Percentiles rank a stretch among this genome's conserved stretches.
These are phyloP conservation scores for Hypomontagnella monticulosa DNA, from an alignment of 495 filamentous ascomycete genomes.

Conservation along the genomic window DNA sequence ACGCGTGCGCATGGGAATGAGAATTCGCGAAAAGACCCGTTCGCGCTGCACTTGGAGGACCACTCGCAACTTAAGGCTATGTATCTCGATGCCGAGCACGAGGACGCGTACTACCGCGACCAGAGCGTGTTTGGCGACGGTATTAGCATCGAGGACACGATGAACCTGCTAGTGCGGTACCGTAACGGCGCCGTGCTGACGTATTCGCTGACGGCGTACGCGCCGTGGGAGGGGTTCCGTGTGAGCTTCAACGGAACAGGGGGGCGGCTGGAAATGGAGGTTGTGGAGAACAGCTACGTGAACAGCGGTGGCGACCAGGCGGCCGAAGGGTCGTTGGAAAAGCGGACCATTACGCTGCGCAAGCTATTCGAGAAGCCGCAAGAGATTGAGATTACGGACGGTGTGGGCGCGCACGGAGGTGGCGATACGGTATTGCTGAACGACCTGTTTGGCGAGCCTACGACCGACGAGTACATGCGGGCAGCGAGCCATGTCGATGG, in stretches of 20 bases:
- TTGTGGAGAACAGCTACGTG: slow-evolving; percentile 61
- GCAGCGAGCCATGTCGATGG: slow-evolving; percentile 63
- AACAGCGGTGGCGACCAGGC: slow-evolving; percentile 58
- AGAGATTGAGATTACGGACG: slow-evolving; percentile 54
- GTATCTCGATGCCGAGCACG: slow-evolving; percentile 67
- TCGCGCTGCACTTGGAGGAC: slow-evolving; percentile 61
- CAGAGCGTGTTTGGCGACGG: slow-evolving; percentile 68
- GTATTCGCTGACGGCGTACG: slow-evolving; percentile 59
- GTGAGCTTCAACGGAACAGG: slow-evolving; percentile 59
- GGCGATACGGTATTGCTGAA: slow-evolving; percentile 57
- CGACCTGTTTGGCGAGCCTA: slow-evolving; percentile 56
- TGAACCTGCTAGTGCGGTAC: slow-evolving; percentile 67
- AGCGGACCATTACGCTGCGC: slow-evolving; percentile 49
- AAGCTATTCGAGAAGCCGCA: slow-evolving; percentile 56
- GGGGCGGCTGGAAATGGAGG: slow-evolving; percentile 57
- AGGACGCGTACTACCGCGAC: slow-evolving; percentile 67
- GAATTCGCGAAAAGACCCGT: slow-evolving; percentile 52
- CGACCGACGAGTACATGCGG: slow-evolving; percentile 54
- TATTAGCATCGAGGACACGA: slow-evolving; percentile 69
- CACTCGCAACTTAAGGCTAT: slow-evolving; percentile 61
- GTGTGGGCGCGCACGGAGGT: slow-evolving; percentile 55
- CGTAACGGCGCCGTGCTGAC: slow-evolving; percentile 60
- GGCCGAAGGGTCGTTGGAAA: slow-evolving; percentile 55
- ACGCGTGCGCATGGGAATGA: slow-evolving; percentile 50
- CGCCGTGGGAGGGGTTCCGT: slow-evolving; percentile 60